Conservation (phyloP, 164 flowering plant genomes). For the Aristolochia fimbriata region DNA sequence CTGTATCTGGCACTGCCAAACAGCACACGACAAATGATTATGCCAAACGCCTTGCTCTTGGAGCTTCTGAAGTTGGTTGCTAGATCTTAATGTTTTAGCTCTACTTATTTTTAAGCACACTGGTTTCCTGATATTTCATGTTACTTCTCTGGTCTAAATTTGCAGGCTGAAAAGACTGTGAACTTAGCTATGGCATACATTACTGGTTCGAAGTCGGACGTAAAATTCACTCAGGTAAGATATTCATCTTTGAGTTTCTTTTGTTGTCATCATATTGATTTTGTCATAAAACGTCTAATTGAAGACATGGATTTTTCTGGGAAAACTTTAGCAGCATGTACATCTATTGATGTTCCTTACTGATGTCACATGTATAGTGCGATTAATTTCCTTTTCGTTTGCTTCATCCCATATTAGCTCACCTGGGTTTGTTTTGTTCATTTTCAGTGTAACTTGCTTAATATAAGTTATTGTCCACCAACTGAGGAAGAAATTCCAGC, state of each 20-base stretch:
- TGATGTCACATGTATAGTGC: too few species aligned
- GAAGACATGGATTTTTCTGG: too few species aligned
- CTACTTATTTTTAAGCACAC: background rate
- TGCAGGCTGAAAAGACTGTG: conserved; percentile 51
- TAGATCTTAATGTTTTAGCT: conserved; percentile 1
- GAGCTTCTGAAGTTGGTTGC: conserved; percentile 55
- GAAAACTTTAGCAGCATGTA: too few species aligned
- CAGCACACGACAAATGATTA: conserved; percentile 89
- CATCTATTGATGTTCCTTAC: too few species aligned
- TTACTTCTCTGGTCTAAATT: conserved; percentile 5
- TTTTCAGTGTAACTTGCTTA: conserved; percentile 65
- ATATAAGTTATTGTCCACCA: conserved; percentile 82
- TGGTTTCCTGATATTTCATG: background rate
- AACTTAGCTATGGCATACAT: conserved; percentile 59
- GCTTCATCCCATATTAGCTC: too few species aligned
- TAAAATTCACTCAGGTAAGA: conserved; percentile 51
- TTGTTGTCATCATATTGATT: conserved; percentile 1
- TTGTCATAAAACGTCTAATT: background rate
- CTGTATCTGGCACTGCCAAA: conserved; percentile 77
- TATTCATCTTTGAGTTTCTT: background rate
- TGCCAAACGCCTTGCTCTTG: conserved; percentile 67
- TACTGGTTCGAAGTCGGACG: conserved; percentile 15
- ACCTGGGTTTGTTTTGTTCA: background rate
- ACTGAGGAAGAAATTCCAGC: conserved; percentile 51
- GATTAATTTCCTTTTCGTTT: too few species aligned